These are phyloP conservation scores for Saturnispora diversa DNA, from an alignment of 805 yeast genomes.

Conservation along the genomic window DNA sequence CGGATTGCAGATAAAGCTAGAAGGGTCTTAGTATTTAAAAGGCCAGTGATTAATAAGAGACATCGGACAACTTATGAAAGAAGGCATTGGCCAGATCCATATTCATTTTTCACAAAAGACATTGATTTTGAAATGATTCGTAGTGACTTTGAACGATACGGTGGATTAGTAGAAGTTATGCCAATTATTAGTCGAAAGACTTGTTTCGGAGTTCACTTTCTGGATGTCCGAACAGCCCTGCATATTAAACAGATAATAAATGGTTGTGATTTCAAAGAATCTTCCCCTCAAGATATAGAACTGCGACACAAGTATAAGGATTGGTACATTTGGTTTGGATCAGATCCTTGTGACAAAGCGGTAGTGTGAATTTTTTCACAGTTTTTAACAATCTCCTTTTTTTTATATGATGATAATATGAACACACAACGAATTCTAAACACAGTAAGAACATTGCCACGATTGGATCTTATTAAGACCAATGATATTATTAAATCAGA, in stretches of 20 bases:
- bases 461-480: slow-evolving; percentile 18
- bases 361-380: slow-evolving; percentile 4
- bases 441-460: slow-evolving; percentile 17
- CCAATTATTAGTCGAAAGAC: slow-evolving; percentile 63
- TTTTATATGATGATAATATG: not conserved
- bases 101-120: slow-evolving; percentile 34
- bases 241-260: slow-evolving; percentile 43
- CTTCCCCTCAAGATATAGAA: not conserved
- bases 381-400: not conserved
- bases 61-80: slow-evolving; percentile 15
- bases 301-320: slow-evolving; percentile 35
- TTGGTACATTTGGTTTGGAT: slow-evolving; percentile 63
- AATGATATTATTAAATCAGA: slow-evolving; percentile 6
- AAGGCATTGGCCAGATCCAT: slow-evolving; percentile 37
- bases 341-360: slow-evolving; percentile 53
- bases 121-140: slow-evolving; percentile 39
- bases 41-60: slow-evolving; percentile 24
- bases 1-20: slow-evolving; percentile 38
- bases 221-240: slow-evolving; percentile 52
- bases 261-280: slow-evolving; percentile 10
- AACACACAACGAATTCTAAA: slow-evolving; percentile 7
- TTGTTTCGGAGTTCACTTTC: slow-evolving; percentile 52
- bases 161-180: slow-evolving; percentile 50
- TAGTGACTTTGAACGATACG: slow-evolving; percentile 47
- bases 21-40: slow-evolving; percentile 47